Base-by-base conservation (phyloP, 345 rosid species). In the Arabidopsis suecica region DNA sequence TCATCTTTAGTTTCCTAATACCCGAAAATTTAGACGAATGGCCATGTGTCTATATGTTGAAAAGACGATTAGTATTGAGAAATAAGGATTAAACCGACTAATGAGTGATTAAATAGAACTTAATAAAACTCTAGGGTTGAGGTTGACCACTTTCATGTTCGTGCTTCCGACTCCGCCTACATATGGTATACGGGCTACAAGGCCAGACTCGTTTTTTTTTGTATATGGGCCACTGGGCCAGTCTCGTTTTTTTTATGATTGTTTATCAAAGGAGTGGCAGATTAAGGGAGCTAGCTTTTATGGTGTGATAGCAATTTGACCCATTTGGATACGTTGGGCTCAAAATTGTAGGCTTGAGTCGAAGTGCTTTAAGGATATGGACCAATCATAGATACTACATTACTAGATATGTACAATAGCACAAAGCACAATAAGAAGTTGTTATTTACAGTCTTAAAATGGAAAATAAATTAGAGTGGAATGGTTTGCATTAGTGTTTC, bases 1-100 rank as follows among this genome's bases (percentile, higher is more conserved):
- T 71, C 74, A 54, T 69, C 8, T 16, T 54, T 59, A 57, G 18
- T 32, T 58, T 55, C 25, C 53, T 40, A 56, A 42, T 18, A 23
- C 61, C 12, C 8, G 5, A 53, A 44, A 53, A 10, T 37, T 54
- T 9, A 51, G 47, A 49, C 37, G 40, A 50, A n/a, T 22, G 23
- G 36, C 37, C 61, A 51, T 22, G 72, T 68, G 61, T 36, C 49
- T 38, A 34, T 30, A 20, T 32, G 42, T 20, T 16, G 55, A 47
- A 64, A 56, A 65, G 42, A 5, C 6, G 18, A 48, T 28, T 41
- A 49, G 44, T 48, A 48, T 32, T 33, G 14, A 59, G 13, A 23
- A 36, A 36, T 34, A n/a, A 16, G 13, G 44, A 34, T 34, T 9
- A n/a, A 47, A 44, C 22, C 8, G 44, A 1, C 37, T 34, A 34